A percentile compares a stretch with the other conserved stretches of the same genome.
phyloP scores from a whole-genome alignment of 1,284 basidiomycete species.

The Cutaneotrichosporon curvatum region DNA sequence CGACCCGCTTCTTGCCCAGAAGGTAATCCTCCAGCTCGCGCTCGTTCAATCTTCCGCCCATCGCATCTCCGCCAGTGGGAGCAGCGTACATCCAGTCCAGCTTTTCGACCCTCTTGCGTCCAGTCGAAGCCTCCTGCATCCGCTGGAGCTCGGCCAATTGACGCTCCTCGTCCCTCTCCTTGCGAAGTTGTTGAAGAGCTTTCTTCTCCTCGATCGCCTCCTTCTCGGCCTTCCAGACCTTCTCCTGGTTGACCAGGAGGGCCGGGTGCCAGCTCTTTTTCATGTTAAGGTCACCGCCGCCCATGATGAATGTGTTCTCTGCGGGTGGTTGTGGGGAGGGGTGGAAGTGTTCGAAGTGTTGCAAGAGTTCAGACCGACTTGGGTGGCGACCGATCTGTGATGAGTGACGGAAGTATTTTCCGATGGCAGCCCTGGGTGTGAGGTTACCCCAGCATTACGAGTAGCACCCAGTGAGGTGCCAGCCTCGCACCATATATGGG shows the following conservation, averaged over 20 bases:
- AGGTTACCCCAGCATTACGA: too few species aligned
- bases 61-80: constrained; percentile 70
- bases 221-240: constrained; percentile 98
- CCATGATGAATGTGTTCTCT: too few species aligned
- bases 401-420: too few species aligned
- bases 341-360: too few species aligned
- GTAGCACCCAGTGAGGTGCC: too few species aligned
- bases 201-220: constrained; percentile 96
- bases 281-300: constrained; percentile 57
- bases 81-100: constrained; percentile 99
- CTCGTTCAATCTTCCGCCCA: constrained; percentile 48
- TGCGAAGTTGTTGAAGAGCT: constrained; percentile 89
- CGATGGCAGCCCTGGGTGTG: too few species aligned
- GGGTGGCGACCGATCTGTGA: too few species aligned
- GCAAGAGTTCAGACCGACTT: too few species aligned
- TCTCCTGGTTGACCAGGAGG: constrained; percentile 96
- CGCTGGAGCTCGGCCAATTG: constrained; percentile 93
- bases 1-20: constrained; percentile 95
- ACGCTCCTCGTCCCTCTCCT: constrained; percentile 94
- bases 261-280: constrained; percentile 97
- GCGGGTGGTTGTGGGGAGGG: too few species aligned
- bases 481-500: too few species aligned
- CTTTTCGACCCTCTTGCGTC: constrained; percentile 86
- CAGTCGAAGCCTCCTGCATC: constrained; percentile 86
- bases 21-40: constrained; percentile 95